A percentile compares a stretch with the other conserved stretches of the same genome.
Conservation (phyloP, 208 protist species). For the Angomonas ambiguus region DNA sequence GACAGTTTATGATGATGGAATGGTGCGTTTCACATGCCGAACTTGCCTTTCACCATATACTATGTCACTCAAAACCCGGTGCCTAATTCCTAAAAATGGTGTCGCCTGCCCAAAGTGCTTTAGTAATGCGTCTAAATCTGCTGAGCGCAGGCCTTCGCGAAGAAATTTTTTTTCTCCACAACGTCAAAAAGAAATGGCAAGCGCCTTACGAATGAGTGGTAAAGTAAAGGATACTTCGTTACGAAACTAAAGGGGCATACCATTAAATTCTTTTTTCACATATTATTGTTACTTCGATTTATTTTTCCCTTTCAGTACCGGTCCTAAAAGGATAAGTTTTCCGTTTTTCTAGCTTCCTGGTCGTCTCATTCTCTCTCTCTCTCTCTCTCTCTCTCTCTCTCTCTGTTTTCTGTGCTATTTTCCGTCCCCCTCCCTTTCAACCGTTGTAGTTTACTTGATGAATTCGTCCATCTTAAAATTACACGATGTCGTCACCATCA, state of each 20-base stretch:
- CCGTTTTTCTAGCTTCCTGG: too few species aligned
- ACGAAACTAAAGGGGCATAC: too few species aligned
- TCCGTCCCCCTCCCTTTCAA: background rate
- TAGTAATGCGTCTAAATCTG: background rate
- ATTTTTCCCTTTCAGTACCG: too few species aligned
- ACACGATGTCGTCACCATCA: background rate
- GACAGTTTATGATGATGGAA: too few species aligned
- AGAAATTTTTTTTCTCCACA: background rate
- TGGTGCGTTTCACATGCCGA: background rate
- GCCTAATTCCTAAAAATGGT: background rate
- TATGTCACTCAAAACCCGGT: background rate
- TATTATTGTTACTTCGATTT: background rate
- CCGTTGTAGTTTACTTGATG: background rate
- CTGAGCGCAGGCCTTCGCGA: background rate
- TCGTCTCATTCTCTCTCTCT: background rate
- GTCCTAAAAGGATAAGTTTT: too few species aligned
- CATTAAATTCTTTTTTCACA: too few species aligned
- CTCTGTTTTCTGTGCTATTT: background rate
- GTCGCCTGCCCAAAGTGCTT: conserved; percentile 8
- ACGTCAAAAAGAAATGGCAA: background rate
- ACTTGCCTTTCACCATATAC: background rate
- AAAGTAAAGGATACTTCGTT: too few species aligned
- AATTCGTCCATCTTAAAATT: background rate
- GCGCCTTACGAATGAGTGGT: too few species aligned
- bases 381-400: conserved; percentile 5